Conservation (phyloP, 176 grass and related monocot species). For the Triticum monococcum region DNA sequence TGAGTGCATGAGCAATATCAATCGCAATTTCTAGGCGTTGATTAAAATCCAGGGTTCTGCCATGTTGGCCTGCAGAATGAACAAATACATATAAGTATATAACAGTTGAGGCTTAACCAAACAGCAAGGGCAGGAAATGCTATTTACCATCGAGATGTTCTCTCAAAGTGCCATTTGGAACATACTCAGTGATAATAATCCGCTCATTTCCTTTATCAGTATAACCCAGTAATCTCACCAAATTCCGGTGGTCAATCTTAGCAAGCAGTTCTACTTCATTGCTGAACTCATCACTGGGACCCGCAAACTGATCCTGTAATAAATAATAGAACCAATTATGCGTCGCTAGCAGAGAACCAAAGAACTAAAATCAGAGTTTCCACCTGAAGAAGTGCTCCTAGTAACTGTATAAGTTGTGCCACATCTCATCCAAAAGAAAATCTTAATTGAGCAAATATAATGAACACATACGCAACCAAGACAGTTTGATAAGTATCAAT, state of each 20-base stretch:
- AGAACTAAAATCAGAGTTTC: conserved; percentile 25
- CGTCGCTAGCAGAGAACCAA: neutral
- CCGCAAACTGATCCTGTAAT: conserved; percentile 77
- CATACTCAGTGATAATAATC: conserved; percentile 92
- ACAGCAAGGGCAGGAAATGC: neutral
- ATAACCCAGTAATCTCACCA: conserved; percentile 92
- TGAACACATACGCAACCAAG: neutral
- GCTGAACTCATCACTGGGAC: conserved; percentile 79
- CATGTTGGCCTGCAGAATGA: conserved; percentile 62
- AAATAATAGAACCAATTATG: conserved; percentile 25
- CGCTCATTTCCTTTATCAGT: conserved; percentile 93
- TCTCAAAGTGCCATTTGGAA: conserved; percentile 94
- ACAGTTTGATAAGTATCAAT: neutral
- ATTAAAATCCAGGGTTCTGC: conserved; percentile 87
- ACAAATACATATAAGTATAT: conserved; percentile 30
- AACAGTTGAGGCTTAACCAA: conserved; percentile 13
- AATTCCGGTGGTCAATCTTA: conserved; percentile 96
- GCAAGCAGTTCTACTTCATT: conserved; percentile 96
- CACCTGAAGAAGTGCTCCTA: neutral
- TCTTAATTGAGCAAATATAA: conserved; percentile 6
- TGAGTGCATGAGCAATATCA: conserved; percentile 92
- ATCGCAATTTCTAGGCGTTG: conserved; percentile 97
- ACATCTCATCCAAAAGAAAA: neutral
- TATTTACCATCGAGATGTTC: conserved; percentile 95
- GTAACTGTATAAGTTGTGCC: neutral